A percentile compares a stretch with the other conserved stretches of the same genome.
Evolutionary conservation across 2,329 filamentous ascomycete species (phyloP).

Genomic region (Fusarium scirpi): DNA sequence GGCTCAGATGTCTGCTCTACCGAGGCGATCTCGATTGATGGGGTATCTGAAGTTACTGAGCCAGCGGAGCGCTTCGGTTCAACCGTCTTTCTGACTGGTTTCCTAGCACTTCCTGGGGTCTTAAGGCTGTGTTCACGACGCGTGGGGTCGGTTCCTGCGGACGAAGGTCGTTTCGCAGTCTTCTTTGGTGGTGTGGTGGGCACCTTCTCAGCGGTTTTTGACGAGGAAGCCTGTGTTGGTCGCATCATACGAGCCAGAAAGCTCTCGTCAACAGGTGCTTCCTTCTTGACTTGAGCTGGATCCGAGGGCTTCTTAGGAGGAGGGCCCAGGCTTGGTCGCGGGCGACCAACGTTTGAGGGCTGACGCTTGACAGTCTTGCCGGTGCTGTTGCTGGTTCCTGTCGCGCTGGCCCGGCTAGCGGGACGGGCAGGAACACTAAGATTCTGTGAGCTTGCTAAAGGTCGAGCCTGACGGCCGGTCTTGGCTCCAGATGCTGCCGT

Average conservation of each 20-base stretch:
- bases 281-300: conserved; percentile 58
- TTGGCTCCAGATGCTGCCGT: conserved; percentile 78
- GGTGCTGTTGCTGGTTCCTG: conserved; percentile 38
- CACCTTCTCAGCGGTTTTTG: conserved; percentile 74
- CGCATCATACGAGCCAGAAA: conserved; percentile 88
- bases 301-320: conserved; percentile 65
- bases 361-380: conserved; percentile 58
- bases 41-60: conserved; percentile 12
- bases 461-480: conserved; percentile 48
- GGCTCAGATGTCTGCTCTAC: conserved; percentile 21
- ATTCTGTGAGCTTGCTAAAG: conserved; percentile 53
- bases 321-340: conserved; percentile 67
- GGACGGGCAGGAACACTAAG: conserved; percentile 55
- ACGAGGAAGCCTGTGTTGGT: conserved; percentile 76
- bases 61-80: conserved; percentile 13
- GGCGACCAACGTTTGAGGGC: conserved; percentile 58
- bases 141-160: conserved; percentile 35
- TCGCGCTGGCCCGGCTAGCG: conserved; percentile 59
- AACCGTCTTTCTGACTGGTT: conserved; percentile 16
- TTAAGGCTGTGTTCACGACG: conserved; percentile 44
- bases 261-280: conserved; percentile 71
- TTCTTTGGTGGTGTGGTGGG: conserved; percentile 63
- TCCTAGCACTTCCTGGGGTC: conserved; percentile 43
- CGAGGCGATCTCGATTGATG: conserved; percentile 2
- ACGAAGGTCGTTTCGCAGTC: conserved; percentile 42